phyloP scores from a whole-genome alignment of 129 eudicot genomes.

The Arctium lappa region DNA sequence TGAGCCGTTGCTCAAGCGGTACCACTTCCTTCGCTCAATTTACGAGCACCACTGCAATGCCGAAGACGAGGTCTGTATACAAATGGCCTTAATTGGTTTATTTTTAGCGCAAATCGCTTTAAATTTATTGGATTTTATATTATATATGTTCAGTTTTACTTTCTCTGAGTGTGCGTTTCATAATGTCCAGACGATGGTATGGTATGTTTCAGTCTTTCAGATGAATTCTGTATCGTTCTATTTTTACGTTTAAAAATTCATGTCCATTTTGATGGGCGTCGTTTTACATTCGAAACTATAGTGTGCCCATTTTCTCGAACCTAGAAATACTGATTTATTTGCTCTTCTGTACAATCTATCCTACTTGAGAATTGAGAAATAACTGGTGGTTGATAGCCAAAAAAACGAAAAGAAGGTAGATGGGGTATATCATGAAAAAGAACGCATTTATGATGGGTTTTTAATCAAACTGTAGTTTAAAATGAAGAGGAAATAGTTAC shows the following conservation, averaged over 20 bases:
- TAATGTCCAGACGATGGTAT: not conserved
- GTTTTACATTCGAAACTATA: not conserved
- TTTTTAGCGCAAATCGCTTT: not conserved
- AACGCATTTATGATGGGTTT: not conserved
- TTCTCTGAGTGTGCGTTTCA: not conserved
- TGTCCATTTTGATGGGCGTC: constrained; percentile 1
- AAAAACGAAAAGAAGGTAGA: not conserved
- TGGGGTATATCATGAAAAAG: not conserved
- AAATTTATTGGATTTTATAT: constrained; percentile 1
- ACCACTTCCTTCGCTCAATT: constrained; percentile 77
- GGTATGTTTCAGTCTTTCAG: not conserved
- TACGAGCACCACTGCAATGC: constrained; percentile 98
- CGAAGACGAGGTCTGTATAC: constrained; percentile 78
- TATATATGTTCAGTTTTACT: not conserved
- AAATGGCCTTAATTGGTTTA: not conserved
- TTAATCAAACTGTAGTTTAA: not conserved
- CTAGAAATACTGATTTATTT: not conserved
- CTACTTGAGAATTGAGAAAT: constrained; percentile 12
- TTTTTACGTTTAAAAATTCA: constrained; percentile 1
- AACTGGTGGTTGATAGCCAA: not conserved
- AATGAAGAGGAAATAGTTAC: constrained; percentile 6
- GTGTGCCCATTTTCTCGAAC: not conserved
- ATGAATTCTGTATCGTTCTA: not conserved
- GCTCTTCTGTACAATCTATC: not conserved
- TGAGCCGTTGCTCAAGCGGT: constrained; percentile 71